Percentiles rank a stretch among this genome's conserved stretches.
Conservation (phyloP, 768 basidiomycete species). For the Podaxis sp. region DNA sequence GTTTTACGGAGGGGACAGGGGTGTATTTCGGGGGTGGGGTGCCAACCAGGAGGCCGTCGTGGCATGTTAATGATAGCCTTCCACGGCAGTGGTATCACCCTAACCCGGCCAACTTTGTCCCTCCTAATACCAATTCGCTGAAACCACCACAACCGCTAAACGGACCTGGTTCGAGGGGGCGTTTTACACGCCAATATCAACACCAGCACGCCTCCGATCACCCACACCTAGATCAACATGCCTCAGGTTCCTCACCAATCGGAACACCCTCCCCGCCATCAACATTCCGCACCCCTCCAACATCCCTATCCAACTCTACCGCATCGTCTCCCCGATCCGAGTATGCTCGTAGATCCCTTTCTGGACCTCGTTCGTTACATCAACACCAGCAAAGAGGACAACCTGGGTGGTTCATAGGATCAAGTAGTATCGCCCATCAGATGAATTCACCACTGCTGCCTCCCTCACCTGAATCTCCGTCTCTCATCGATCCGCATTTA, state of each 20-base stretch:
- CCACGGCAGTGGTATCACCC: slow-evolving; percentile 12
- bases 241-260: not conserved
- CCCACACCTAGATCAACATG: slow-evolving; percentile 7
- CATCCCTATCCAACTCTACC: slow-evolving; percentile 10
- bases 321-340: not conserved
- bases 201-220: slow-evolving; percentile 18
- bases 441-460: not conserved
- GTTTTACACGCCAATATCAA: slow-evolving; percentile 23
- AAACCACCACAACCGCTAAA: slow-evolving; percentile 1
- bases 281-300: slow-evolving; percentile 22
- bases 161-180: slow-evolving; percentile 19
- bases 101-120: slow-evolving; percentile 11
- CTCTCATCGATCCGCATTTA: no score
- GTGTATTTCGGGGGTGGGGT: slow-evolving; percentile 16
- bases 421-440: not conserved
- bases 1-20: slow-evolving; percentile 53
- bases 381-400: slow-evolving; percentile 14
- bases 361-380: not conserved
- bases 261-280: not conserved
- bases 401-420: no score
- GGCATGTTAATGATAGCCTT: slow-evolving; percentile 37
- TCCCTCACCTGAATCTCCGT: no score
- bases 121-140: slow-evolving; percentile 15
- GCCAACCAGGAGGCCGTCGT: slow-evolving; percentile 45
- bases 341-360: not conserved